phyloP scores from a whole-genome alignment of 1,139 yeast genomes.

The Candida tropicalis region DNA sequence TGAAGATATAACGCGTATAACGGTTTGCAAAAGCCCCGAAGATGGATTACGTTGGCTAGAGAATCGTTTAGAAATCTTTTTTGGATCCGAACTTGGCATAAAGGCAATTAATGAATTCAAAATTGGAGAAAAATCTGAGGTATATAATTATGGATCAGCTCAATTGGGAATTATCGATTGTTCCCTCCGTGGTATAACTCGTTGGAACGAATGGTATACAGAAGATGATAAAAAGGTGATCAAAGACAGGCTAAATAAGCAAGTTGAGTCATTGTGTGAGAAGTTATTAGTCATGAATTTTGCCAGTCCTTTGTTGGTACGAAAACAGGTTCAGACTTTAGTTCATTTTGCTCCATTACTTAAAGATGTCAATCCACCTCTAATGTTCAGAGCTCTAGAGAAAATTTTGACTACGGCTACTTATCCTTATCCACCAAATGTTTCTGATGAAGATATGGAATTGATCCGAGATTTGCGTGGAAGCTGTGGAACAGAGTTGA shows the following conservation, averaged over 20 bases:
- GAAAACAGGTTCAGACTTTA: constrained; percentile 87
- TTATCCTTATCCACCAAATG: constrained; percentile 71
- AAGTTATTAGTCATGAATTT: constrained; percentile 74
- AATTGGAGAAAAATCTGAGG: constrained; percentile 64
- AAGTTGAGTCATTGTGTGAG: constrained; percentile 78
- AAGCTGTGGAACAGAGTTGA: constrained; percentile 92
- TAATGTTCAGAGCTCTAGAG: constrained; percentile 84
- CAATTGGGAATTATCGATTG: constrained; percentile 89
- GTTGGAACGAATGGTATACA: constrained; percentile 93
- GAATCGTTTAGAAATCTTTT: constrained; percentile 68
- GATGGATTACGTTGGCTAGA: constrained; percentile 85
- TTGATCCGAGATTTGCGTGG: constrained; percentile 84
- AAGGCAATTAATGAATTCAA: constrained; percentile 59
- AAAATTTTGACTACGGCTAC: constrained; percentile 88
- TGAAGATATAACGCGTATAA: constrained; percentile 88
- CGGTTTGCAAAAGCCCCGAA: constrained; percentile 83
- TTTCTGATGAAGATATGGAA: constrained; percentile 74
- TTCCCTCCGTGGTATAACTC: constrained; percentile 86
- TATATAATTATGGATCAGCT: constrained; percentile 75
- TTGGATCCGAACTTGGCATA: constrained; percentile 72
- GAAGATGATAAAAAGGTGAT: constrained; percentile 64
- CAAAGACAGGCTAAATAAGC: constrained; percentile 56
- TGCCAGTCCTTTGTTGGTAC: constrained; percentile 76
- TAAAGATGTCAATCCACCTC: constrained; percentile 62
- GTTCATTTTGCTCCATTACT: constrained; percentile 96